Evolutionary conservation across 345 rosid genomes (phyloP), one percentile per base, ranked within the genome.

Genomic region (Rhizophora apiculata): DNA sequence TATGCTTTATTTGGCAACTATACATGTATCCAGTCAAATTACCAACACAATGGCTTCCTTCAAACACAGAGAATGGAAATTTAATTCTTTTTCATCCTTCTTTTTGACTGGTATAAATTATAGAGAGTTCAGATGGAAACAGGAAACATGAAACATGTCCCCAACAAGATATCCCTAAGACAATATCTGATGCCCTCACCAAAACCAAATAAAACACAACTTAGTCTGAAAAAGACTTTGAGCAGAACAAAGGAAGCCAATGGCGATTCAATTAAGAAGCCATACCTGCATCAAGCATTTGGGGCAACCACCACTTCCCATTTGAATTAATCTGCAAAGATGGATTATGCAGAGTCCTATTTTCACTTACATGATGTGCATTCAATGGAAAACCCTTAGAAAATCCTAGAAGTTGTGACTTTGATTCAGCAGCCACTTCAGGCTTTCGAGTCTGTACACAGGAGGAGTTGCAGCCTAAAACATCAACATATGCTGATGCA

Each of bases 241-340:
- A 74, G 37, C 46, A 22, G 31, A 54, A 64, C 31, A 54, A 46
- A 56, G 36, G 64, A 78, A 66, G 30, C 24, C 36, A 57, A 56
- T 37, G 24, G 64, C 66, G 73, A 63, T 31, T 22, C 62, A 55
- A 72, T 13, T 49, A 76, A 69, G 27, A 72, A 71, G 61, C 31
- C 74, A 77, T 74, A 89, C 98, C 98, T 85, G 86, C 70, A 37
- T 78, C 87, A 60, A 53, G 73, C 60, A 76, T 74, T 54, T 67
- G 82, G 39, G 83, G 68, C 67, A 84, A 73, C 81, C 83, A 83
- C 36, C 72, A 70, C 73, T 76, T 80, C 64, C 82, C 83, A 60
- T 63, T 78, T 46, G 62, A 67, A 29, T 66, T 68, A 54, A 68
- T 75, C 61, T 75, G 84, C 51, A 68, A 55, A 69, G 43, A 60